Evolutionary conservation across 2,329 filamentous ascomycete species (phyloP).

Genomic region (Colletotrichum musicola): DNA sequence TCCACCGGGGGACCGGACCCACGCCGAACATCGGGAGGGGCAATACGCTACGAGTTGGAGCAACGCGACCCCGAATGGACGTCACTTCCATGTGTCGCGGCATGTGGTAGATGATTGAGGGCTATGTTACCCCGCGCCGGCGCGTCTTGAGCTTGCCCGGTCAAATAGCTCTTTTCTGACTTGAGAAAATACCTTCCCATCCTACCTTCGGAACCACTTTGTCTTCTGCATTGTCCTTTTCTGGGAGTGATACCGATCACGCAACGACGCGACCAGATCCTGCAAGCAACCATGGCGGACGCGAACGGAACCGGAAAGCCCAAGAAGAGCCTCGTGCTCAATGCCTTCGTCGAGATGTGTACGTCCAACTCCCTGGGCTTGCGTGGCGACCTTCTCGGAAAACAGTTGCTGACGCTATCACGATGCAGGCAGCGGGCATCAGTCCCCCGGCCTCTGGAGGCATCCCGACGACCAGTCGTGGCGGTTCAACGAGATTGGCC

Average conservation of each 20-base stretch:
- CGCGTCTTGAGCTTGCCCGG: background rate
- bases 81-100: background rate
- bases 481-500: slow-evolving; percentile 70
- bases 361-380: slow-evolving; percentile 16
- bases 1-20: slow-evolving; percentile 32
- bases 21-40: slow-evolving; percentile 38
- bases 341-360: slow-evolving; percentile 59
- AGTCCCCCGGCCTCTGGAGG: slow-evolving; percentile 64
- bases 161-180: background rate
- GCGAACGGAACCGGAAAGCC: slow-evolving; percentile 27
- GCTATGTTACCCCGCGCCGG: slow-evolving; percentile 11
- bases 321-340: slow-evolving; percentile 57
- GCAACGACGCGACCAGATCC: background rate
- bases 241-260: background rate
- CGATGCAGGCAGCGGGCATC: slow-evolving; percentile 56
- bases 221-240: no score
- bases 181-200: background rate
- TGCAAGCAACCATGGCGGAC: slow-evolving; percentile 21
- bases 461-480: slow-evolving; percentile 74
- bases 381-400: background rate
- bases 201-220: background rate
- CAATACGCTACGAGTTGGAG: slow-evolving; percentile 8
- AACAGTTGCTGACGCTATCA: background rate
- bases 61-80: slow-evolving; percentile 13
- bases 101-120: background rate